A percentile compares a stretch with the other conserved stretches of the same genome.
phyloP scores from a whole-genome alignment of 805 yeast genomes.

The Suhomyces sp. region DNA sequence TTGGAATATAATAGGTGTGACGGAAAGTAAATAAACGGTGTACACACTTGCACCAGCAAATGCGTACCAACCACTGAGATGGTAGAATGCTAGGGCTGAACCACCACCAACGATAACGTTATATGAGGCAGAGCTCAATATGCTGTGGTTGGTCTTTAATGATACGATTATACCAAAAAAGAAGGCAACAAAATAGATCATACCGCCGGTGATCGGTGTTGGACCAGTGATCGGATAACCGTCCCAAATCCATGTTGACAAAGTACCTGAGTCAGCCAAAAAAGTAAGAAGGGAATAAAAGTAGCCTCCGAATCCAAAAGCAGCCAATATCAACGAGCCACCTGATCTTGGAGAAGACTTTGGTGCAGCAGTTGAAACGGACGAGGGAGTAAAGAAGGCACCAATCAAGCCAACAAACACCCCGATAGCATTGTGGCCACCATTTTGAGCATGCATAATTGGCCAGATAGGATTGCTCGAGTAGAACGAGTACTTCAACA shows the following conservation, averaged over 20 bases:
- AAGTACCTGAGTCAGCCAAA: slow-evolving; percentile 78
- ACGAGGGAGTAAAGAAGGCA: slow-evolving; percentile 58
- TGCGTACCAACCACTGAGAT: slow-evolving; percentile 65
- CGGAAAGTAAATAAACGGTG: slow-evolving; percentile 57
- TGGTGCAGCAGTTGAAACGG: slow-evolving; percentile 13
- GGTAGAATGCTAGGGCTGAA: slow-evolving; percentile 51
- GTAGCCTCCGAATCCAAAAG: slow-evolving; percentile 73
- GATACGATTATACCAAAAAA: slow-evolving; percentile 46
- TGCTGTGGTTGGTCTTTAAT: slow-evolving; percentile 19
- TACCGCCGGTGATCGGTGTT: slow-evolving; percentile 81
- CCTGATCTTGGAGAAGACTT: slow-evolving; percentile 19
- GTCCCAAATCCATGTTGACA: slow-evolving; percentile 95
- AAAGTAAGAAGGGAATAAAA: slow-evolving; percentile 70
- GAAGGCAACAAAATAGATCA: slow-evolving; percentile 58
- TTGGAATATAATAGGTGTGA: slow-evolving; percentile 59
- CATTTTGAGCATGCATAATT: slow-evolving; percentile 77
- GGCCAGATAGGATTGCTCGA: slow-evolving; percentile 98
- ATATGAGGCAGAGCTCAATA: slow-evolving; percentile 24
- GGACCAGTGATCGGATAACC: slow-evolving; percentile 90
- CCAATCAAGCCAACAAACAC: slow-evolving; percentile 58
- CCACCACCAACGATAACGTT: slow-evolving; percentile 42
- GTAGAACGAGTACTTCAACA: slow-evolving; percentile 69
- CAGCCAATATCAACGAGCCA: slow-evolving; percentile 50
- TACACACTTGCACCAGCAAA: slow-evolving; percentile 68
- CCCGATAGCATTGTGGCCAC: slow-evolving; percentile 80